Evolutionary conservation across 2,329 filamentous ascomycete genomes (phyloP), one percentile per base, ranked within the genome.

Genomic region (Aspergillus fischeri): DNA sequence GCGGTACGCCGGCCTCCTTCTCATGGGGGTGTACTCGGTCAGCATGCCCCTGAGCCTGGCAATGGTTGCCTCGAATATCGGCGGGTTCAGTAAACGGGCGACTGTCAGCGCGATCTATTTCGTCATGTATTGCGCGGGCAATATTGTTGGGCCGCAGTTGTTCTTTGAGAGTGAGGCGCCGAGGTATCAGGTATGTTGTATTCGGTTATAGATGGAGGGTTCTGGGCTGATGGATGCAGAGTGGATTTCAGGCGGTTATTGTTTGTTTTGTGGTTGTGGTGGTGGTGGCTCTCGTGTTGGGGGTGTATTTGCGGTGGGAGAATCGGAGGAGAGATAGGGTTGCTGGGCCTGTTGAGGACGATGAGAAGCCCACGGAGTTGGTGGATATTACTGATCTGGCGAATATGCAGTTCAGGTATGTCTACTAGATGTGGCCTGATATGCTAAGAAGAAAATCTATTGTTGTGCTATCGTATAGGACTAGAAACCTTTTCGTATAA

Each of bases 11-110:
- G 60, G 60, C 17, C 53, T 61, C 41, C 47, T 56, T 29, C 56
- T 76, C 3, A 68, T 77, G 49, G 63, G 72, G 3, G 68, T 73
- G 2, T 76, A 73, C 55, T 70, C 73, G 14, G 64, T 68, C 8
- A 63, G 72, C 41, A 76, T 76, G 53, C 65, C 77, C 8, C 53
- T 78, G 3, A 60, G 62, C 7, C 68, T 77, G 42, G 72, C 75
- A 1, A 74, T 76, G 70, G 75, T 79, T 49, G 73, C 76, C 3
- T 73, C 70, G 5, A 81, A 81, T 58, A 68, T 79, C 7, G 78
- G 75, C 3, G 79, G 78, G 0, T 78, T 80, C 54, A 79, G 78
- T 1, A 81, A 81, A 64, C 76, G 78, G 53, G 76, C 77, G 11
- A 79, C 77, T 0, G 73, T 76, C 6, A 78, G 75, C 25, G 78